Base-by-base conservation (phyloP, 176 grass and related monocot species). In the Eremochloa ophiuroides region DNA sequence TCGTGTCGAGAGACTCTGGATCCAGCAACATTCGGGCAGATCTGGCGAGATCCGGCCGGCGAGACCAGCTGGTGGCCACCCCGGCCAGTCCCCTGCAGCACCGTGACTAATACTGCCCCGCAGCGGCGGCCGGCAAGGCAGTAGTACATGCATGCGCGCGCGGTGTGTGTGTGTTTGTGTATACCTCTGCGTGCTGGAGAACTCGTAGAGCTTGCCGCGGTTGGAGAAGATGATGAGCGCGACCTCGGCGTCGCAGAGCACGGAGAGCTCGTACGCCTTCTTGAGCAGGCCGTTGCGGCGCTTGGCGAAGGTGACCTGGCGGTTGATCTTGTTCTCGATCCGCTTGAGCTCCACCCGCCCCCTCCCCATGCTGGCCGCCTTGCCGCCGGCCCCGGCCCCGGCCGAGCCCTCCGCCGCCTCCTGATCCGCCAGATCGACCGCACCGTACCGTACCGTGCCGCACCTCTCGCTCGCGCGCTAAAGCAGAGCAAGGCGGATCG, bases 231-330 rank as follows among this genome's bases (percentile, higher is more conserved):
- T 56, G 86, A 94, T 85, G 76, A 91, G 86, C 28, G 88, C 86
- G 71, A 91, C 92, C 88, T 94, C 92, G 38, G 92, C 89, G 62
- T 94, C 86, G 88, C 89, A 94, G 20, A 94, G 92, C n/a, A 94
- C 86, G 35, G 88, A 91, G 50, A 94, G 92, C 89, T 94, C 92
- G 80, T 89, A 91, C 0, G 92, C 92, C 80, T 91, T 94, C 88
- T 91, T 94, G 80, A 94, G 83, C 30, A 94, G 77, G 1, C 92
- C 92, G 69, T 89, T 91, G 72, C 88, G 73, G 42, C 92, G 88
- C 88, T 94, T 94, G 28, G 92, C 76, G 80, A 94, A 94, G 35
- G 83, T 88, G 60, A 94, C 92, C 88, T 94, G 92, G 23, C 86
- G 71, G 86, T 87, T 94, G 76, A 84, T 91, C 92, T 89, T 89